Conservation (phyloP, 345 rosid genomes). For the Euphorbia pulcherrima region DNA sequence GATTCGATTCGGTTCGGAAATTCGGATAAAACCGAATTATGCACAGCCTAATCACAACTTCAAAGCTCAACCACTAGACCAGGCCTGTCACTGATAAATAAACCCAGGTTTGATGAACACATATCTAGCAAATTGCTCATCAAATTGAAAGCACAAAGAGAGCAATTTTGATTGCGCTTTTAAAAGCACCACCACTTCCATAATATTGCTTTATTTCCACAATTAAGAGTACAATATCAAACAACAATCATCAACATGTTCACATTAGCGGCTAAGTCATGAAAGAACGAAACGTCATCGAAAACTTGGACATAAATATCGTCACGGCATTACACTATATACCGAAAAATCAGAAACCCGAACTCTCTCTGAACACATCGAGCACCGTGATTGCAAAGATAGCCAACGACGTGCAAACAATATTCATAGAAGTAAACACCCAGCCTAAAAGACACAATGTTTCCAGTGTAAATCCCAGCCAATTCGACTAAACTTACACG, state of each 20-base stretch:
- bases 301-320: background rate
- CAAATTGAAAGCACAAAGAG: no score
- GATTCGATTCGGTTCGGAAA: no score
- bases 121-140: no score
- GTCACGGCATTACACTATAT: background rate
- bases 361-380: background rate
- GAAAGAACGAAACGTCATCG: background rate
- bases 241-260: no score
- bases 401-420: slow-evolving; percentile 1
- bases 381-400: background rate
- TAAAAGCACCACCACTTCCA: no score
- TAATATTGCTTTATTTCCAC: background rate
- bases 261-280: background rate
- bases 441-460: background rate
- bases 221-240: slow-evolving; percentile 1
- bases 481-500: slow-evolving; percentile 15
- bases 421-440: background rate
- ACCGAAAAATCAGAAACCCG: background rate
- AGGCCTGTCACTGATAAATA: no score
- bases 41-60: no score
- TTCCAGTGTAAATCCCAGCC: background rate
- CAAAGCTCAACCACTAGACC: no score
- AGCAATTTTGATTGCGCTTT: background rate
- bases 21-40: no score
- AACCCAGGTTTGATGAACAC: no score